A percentile compares a stretch with the other conserved stretches of the same genome.
These are phyloP conservation scores for Cyclotella baltica DNA, from an alignment of 108 stramenopile genomes.

Conservation along the genomic window DNA sequence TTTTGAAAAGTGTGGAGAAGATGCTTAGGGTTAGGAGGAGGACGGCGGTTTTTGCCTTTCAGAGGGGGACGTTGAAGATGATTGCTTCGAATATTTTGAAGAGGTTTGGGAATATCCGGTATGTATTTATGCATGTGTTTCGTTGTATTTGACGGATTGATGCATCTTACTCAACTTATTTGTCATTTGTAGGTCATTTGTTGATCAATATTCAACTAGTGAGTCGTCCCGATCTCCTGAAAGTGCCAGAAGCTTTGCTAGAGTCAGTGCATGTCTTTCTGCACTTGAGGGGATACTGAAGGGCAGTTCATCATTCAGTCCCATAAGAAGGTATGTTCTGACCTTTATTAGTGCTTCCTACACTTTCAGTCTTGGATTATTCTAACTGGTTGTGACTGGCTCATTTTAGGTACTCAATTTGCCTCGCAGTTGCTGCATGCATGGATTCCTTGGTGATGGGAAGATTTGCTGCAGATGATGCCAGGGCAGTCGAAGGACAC, in stretches of 20 bases:
- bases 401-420: slow-evolving; percentile 27
- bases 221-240: slow-evolving; percentile 24
- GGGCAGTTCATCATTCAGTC: slow-evolving; percentile 53
- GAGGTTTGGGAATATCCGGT: slow-evolving; percentile 44
- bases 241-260: slow-evolving; percentile 32
- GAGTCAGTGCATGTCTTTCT: slow-evolving; percentile 47
- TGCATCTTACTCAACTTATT: neutral
- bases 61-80: slow-evolving; percentile 51
- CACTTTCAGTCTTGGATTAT: neutral
- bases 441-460: slow-evolving; percentile 41
- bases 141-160: neutral
- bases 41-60: slow-evolving; percentile 41
- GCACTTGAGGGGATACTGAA: slow-evolving; percentile 52
- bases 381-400: neutral
- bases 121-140: slow-evolving; percentile 7
- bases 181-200: slow-evolving; percentile 23
- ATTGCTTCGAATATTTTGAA: slow-evolving; percentile 50
- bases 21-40: slow-evolving; percentile 53
- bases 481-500: slow-evolving; percentile 31
- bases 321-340: slow-evolving; percentile 28
- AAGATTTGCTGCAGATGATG: slow-evolving; percentile 33
- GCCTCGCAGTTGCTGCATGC: slow-evolving; percentile 42
- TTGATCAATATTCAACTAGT: slow-evolving; percentile 42
- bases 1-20: no score
- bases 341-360: neutral